Conservation (phyloP, 2,329 filamentous ascomycete genomes). For the Fusarium clavum region DNA sequence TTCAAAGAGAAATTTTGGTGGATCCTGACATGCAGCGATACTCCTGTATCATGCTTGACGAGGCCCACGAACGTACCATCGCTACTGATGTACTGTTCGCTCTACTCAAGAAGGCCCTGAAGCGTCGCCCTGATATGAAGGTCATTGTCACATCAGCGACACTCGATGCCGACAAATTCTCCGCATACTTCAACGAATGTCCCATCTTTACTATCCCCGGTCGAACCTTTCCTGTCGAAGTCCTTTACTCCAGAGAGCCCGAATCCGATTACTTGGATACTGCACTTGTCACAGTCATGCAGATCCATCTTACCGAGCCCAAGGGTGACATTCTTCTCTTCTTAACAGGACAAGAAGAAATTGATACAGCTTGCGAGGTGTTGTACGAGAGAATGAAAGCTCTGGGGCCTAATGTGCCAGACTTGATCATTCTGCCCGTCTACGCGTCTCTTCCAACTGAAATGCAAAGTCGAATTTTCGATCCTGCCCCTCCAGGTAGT, state of each 20-base stretch:
- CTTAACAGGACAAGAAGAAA: constrained; percentile 97
- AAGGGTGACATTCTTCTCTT: constrained; percentile 96
- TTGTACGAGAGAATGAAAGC: constrained; percentile 97
- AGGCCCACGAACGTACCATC: constrained; percentile 97
- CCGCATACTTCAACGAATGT: constrained; percentile 92
- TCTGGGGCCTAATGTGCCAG: constrained; percentile 87
- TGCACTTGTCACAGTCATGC: constrained; percentile 96
- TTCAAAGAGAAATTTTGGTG: constrained; percentile 92
- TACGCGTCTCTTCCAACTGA: constrained; percentile 94
- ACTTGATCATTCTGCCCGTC: constrained; percentile 93
- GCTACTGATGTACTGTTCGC: constrained; percentile 96
- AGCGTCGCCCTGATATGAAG: constrained; percentile 86
- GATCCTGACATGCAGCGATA: constrained; percentile 91
- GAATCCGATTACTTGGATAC: constrained; percentile 96
- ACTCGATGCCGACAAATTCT: constrained; percentile 97
- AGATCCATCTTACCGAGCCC: constrained; percentile 94
- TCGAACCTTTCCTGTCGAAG: constrained; percentile 93
- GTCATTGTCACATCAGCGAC: constrained; percentile 97
- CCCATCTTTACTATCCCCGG: constrained; percentile 98
- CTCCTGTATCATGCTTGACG: constrained; percentile 97
- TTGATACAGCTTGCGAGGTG: constrained; percentile 94
- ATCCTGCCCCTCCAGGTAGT: constrained; percentile 85
- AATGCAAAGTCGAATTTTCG: constrained; percentile 94
- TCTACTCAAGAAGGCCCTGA: constrained; percentile 91
- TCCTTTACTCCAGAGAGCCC: constrained; percentile 94